phyloP scores from a whole-genome alignment of 352 stramenopile species.

The Globisporangium barbulae region DNA sequence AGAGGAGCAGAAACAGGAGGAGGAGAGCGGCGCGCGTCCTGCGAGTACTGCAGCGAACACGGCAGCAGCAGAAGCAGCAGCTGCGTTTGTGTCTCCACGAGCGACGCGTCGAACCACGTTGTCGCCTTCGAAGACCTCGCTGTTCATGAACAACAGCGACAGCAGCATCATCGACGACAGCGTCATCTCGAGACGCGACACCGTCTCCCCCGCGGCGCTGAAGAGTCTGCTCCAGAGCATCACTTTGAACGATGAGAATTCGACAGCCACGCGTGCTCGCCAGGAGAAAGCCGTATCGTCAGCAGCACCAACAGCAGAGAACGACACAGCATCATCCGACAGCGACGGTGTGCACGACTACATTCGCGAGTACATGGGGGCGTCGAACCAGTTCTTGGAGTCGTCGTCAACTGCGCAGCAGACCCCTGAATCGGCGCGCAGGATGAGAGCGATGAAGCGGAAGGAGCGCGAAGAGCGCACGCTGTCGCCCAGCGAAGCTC shows the following conservation, averaged over 20 bases:
- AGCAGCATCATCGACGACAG: slow-evolving; percentile 16
- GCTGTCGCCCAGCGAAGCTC: slow-evolving; percentile 19
- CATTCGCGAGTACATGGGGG: neutral
- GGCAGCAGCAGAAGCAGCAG: neutral
- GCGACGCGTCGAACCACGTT: slow-evolving; percentile 28
- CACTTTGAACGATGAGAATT: slow-evolving; percentile 14
- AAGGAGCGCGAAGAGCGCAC: slow-evolving; percentile 19
- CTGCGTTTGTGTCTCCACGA: slow-evolving; percentile 3
- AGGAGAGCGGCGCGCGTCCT: neutral
- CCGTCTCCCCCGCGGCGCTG: slow-evolving; percentile 27
- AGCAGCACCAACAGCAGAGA: neutral
- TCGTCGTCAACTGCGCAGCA: neutral
- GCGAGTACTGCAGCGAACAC: neutral
- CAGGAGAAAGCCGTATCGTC: neutral
- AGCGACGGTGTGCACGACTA: slow-evolving; percentile 11
- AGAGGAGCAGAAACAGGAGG: neutral
- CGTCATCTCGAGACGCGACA: slow-evolving; percentile 29
- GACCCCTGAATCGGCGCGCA: slow-evolving; percentile 15
- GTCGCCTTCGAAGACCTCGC: slow-evolving; percentile 39
- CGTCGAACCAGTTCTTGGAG: slow-evolving; percentile 14
- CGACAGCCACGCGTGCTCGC: neutral
- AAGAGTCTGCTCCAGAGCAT: slow-evolving; percentile 32
- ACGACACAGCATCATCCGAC: slow-evolving; percentile 2
- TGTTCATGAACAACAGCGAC: slow-evolving; percentile 27
- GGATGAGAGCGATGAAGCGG: slow-evolving; percentile 15